phyloP scores from a whole-genome alignment of 495 filamentous ascomycete species.

The Aspergillus coremiiformis region DNA sequence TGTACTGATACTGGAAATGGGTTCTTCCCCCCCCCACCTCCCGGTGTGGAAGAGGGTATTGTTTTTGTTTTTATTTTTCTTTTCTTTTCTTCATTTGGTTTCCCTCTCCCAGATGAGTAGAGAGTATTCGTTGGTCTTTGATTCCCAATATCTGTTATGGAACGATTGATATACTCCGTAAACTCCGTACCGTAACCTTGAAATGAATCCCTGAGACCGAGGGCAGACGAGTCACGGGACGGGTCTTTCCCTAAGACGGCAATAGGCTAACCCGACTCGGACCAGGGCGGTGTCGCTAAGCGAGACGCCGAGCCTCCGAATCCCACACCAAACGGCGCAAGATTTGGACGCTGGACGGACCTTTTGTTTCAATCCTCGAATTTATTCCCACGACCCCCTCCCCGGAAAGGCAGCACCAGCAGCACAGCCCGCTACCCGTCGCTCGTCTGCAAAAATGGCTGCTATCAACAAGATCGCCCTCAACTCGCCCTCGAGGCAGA shows the following conservation, averaged over 20 bases:
- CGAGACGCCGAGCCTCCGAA: constrained; percentile 32
- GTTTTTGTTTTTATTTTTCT: background rate
- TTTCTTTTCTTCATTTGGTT: background rate
- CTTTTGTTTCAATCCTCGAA: constrained; percentile 6
- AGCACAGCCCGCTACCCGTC: constrained; percentile 38
- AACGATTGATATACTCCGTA: too few relatives aligned
- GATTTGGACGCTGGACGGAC: constrained; percentile 19
- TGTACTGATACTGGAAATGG: background rate
- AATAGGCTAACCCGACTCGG: constrained; percentile 20
- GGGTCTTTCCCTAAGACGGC: constrained; percentile 22
- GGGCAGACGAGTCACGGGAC: constrained; percentile 34
- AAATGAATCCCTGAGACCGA: constrained; percentile 1
- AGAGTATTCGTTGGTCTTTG: too few relatives aligned
- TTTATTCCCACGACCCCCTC: constrained; percentile 21
- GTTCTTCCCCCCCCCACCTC: too few relatives aligned
- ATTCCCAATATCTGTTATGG: too few relatives aligned
- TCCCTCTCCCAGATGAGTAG: background rate
- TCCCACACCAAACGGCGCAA: constrained; percentile 27
- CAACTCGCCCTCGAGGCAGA: constrained; percentile 89
- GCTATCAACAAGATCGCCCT: constrained; percentile 94
- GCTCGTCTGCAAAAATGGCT: constrained; percentile 48
- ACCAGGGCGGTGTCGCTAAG: constrained; percentile 33
- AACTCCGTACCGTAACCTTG: too few relatives aligned
- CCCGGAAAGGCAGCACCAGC: constrained; percentile 31
- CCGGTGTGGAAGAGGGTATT: background rate